Evolutionary conservation across 2,329 filamentous ascomycete genomes (phyloP).

Genomic region (Exophiala aquamarina): DNA sequence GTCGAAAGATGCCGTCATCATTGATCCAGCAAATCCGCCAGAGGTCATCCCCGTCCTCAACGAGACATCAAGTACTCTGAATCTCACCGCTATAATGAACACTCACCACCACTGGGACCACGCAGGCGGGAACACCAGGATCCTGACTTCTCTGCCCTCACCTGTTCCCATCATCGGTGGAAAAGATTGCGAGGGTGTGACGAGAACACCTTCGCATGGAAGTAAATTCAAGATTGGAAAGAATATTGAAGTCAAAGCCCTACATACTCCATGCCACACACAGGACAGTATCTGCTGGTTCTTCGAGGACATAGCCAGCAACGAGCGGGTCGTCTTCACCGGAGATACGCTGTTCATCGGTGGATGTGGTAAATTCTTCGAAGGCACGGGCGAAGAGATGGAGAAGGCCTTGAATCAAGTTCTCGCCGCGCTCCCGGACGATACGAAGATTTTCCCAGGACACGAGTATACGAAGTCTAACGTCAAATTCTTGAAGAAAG

Average conservation of each 20-base stretch:
- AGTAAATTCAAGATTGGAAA: slow-evolving; percentile 79
- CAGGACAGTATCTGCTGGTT: slow-evolving; percentile 98
- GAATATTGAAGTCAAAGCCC: slow-evolving; percentile 74
- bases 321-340: slow-evolving; percentile 81
- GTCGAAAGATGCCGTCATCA: slow-evolving; percentile 51
- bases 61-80: slow-evolving; percentile 71
- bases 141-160: slow-evolving; percentile 57
- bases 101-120: slow-evolving; percentile 98
- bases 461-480: slow-evolving; percentile 99
- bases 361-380: slow-evolving; percentile 94
- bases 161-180: slow-evolving; percentile 80
- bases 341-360: slow-evolving; percentile 96
- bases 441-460: slow-evolving; percentile 90
- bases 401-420: slow-evolving; percentile 86
- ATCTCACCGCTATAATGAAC: slow-evolving; percentile 87
- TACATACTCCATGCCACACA: slow-evolving; percentile 98
- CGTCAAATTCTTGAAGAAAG: slow-evolving; percentile 68
- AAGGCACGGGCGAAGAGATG: slow-evolving; percentile 88
- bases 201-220: slow-evolving; percentile 70
- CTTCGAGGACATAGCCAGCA: slow-evolving; percentile 65
- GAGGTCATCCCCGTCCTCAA: slow-evolving; percentile 47
- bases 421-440: slow-evolving; percentile 76
- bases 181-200: slow-evolving; percentile 79
- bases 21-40: slow-evolving; percentile 52
- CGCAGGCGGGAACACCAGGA: slow-evolving; percentile 82